phyloP scores from a whole-genome alignment of 495 filamentous ascomycete genomes.

The Gamarada debralockiae region DNA sequence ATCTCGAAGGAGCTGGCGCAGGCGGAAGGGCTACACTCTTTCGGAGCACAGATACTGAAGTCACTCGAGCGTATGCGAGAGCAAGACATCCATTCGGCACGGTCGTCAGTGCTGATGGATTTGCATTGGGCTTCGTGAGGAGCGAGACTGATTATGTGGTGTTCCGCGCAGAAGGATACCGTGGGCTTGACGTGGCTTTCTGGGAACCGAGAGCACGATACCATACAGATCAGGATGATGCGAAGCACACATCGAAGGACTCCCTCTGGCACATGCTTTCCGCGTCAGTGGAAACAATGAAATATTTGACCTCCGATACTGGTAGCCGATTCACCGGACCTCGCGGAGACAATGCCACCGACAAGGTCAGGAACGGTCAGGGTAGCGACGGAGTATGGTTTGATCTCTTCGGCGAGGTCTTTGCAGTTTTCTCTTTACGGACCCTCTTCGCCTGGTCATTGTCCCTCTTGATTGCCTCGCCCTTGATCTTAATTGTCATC shows the following conservation, averaged over 20 bases:
- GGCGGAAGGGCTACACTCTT: constrained; percentile 87
- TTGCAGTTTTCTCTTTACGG: constrained; percentile 74
- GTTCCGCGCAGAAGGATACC: constrained; percentile 76
- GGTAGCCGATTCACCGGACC: constrained; percentile 61
- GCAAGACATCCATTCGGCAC: constrained; percentile 76
- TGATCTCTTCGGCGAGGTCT: constrained; percentile 78
- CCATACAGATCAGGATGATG: constrained; percentile 88
- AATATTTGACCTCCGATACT: constrained; percentile 65
- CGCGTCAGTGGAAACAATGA: constrained; percentile 66
- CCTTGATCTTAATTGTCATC: constrained; percentile 63
- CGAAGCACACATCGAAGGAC: constrained; percentile 65
- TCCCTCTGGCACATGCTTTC: constrained; percentile 96
- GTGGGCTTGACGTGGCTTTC: constrained; percentile 91
- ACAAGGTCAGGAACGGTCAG: constrained; percentile 60
- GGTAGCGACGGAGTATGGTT: constrained; percentile 86
- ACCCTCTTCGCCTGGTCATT: constrained; percentile 87
- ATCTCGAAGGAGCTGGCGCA: constrained; percentile 92
- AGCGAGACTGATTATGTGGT: constrained; percentile 90
- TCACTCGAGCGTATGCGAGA: constrained; percentile 71
- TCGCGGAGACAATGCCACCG: constrained; percentile 45
- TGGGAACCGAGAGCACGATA: constrained; percentile 79
- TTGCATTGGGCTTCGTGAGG: constrained; percentile 67
- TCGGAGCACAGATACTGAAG: constrained; percentile 80
- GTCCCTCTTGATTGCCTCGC: constrained; percentile 71
- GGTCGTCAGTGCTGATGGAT: constrained; percentile 78